Evolutionary conservation across 768 basidiomycete species (phyloP), one percentile per base, ranked within the genome.

Genomic region (Boletus sensibilis): DNA sequence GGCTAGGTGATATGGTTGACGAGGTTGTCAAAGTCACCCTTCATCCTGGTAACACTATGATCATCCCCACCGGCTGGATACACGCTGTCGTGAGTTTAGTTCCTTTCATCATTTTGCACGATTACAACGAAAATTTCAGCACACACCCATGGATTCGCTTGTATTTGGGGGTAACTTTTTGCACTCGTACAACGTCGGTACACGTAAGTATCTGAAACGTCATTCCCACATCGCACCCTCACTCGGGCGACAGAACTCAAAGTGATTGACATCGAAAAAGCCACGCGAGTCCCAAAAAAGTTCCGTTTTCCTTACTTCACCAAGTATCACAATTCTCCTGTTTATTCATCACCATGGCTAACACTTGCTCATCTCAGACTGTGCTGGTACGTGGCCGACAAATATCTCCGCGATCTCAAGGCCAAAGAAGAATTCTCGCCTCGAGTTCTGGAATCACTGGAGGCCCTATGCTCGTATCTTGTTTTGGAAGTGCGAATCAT

Each of bases 131-230:
- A 12, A 23, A 41, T 40, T 56, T 34, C 63, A 96, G 90, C 87
- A 92, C 72, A 98, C 97, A 0, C 96, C 96, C 0, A 73, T 80
- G 33, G 94, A 99, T 68, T 89, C 95, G 5, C 78, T 99, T 40
- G 97, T 99, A 1, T 96, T 98, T 66, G 96, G 96, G 1, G 96
- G 96, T 38, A 99, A 99, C 72, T 99, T 98, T 70, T 71, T 99
- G 48, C 96, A 99, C 73, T 95, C 94, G 9, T 94, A 89, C 71
- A 87, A 93, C 64, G 83, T 96, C 42, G 78, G 81, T 1, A 93
- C 88, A 3, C 95, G 94, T 95, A 72, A 61, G 90, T 73, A 3
- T 53, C 16, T 18, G 5, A 51, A 31, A 33, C 27, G 18, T 31
- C 11, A 37, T 34, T 20, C 8, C 8, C 18, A 10, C 21, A 62